Conservation (phyloP, 306 rosid genomes). For the Pueraria montana region DNA sequence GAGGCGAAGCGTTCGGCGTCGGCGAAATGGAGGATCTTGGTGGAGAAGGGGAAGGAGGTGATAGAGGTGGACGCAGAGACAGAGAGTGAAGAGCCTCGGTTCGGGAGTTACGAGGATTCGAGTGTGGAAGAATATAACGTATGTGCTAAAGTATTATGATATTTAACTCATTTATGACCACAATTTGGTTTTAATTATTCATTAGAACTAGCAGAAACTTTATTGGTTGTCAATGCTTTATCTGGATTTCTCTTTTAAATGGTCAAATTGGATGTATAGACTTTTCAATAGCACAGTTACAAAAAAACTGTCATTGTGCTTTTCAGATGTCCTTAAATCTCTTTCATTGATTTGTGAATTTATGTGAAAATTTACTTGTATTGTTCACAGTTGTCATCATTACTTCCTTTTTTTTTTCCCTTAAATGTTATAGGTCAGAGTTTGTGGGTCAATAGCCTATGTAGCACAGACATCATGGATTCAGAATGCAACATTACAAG, state of each 20-base stretch:
- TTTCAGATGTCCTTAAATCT: background rate
- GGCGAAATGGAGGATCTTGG: no score
- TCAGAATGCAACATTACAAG: slow-evolving; percentile 87
- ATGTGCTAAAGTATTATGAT: background rate
- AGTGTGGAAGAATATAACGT: slow-evolving; percentile 61
- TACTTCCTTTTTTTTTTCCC: background rate
- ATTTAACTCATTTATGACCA: background rate
- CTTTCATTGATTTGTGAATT: background rate
- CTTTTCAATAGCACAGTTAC: slow-evolving; percentile 9
- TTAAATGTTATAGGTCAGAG: slow-evolving; percentile 64
- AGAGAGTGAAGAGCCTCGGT: slow-evolving; percentile 46
- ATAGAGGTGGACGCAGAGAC: slow-evolving; percentile 66
- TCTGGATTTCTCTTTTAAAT: background rate
- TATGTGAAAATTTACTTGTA: slow-evolving; percentile 27
- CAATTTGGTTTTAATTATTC: slow-evolving; percentile 6
- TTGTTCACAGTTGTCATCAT: slow-evolving; percentile 20
- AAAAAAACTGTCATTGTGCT: background rate
- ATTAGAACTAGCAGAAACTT: slow-evolving; percentile 9
- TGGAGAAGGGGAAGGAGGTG: no score
- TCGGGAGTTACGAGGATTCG: slow-evolving; percentile 69
- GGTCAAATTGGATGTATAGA: slow-evolving; percentile 9
- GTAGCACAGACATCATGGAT: slow-evolving; percentile 98
- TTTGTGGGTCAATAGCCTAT: slow-evolving; percentile 79
- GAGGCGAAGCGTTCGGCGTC: slow-evolving; percentile 48
- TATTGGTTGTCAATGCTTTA: background rate